phyloP scores from a whole-genome alignment of 2,329 filamentous ascomycete genomes.

The Beauveria sp. region DNA sequence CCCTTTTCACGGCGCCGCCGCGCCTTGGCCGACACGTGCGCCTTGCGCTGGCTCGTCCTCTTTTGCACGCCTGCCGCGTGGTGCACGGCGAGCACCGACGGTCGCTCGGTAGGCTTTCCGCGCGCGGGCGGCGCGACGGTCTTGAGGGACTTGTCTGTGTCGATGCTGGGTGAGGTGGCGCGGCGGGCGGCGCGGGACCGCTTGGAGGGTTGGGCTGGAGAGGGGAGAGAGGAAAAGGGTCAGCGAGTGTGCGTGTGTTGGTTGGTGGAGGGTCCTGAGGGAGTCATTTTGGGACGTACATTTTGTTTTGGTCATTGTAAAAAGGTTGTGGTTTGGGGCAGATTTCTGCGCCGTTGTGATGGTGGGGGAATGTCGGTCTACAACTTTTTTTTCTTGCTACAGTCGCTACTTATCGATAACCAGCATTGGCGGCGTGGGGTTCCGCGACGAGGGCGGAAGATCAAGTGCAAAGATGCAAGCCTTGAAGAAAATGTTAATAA shows the following conservation, averaged over 20 bases:
- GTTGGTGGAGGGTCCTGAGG: too few species aligned
- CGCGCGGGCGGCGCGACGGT: slow-evolving; percentile 44
- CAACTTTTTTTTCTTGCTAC: not conserved
- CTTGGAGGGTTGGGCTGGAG: slow-evolving; percentile 46
- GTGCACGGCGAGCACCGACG: slow-evolving; percentile 63
- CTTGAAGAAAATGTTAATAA: too few species aligned
- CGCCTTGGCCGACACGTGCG: slow-evolving; percentile 47
- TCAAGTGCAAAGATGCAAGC: too few species aligned
- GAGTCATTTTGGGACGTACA: slow-evolving; percentile 14
- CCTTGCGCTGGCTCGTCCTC: slow-evolving; percentile 51
- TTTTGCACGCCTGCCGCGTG: slow-evolving; percentile 60
- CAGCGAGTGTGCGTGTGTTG: not conserved
- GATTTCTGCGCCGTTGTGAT: not conserved
- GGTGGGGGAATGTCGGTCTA: slow-evolving; percentile 7
- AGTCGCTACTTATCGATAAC: not conserved
- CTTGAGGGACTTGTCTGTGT: slow-evolving; percentile 66
- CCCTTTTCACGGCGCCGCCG: slow-evolving; percentile 48
- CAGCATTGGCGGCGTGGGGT: not conserved
- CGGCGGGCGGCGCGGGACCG: slow-evolving; percentile 71
- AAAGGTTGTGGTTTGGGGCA: not conserved
- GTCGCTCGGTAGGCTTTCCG: slow-evolving; percentile 31
- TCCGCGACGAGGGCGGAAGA: too few species aligned
- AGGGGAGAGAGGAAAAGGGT: not conserved
- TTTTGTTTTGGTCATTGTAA: slow-evolving; percentile 25
- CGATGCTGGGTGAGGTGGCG: slow-evolving; percentile 60